Base-by-base conservation (phyloP, 2,329 filamentous ascomycete species). In the Corinectria fuckeliana region DNA sequence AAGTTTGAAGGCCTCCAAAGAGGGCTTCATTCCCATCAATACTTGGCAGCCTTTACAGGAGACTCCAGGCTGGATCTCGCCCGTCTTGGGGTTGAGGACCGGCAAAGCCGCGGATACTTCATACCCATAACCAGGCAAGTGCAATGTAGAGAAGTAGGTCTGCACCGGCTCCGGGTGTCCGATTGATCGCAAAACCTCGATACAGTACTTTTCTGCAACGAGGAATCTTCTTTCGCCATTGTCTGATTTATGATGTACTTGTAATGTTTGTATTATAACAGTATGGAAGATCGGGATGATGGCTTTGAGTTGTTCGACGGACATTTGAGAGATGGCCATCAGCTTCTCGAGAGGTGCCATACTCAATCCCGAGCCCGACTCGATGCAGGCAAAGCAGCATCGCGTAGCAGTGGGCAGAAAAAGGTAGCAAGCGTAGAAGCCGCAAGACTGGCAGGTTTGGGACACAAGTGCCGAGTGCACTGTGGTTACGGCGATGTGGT, bases 371-470 rank as follows among this genome's bases (percentile, higher is more conserved):
- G 21, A 16, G 9, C 38, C 56, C 10, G 56, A 59, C 28, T 59
- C 56, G 13, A 59, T 54, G 25, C 56, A 59, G n/a, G 45, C 18
- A 3, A 45, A 59, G 45, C 56, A 59, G 50, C 50, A 59, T 54
- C 26, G 49, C 8, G 50, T 50, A 6, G 50, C 28, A 2, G 56
- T 59, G 4, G 56, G 56, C 38, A 59, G 26, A 32, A 59, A 59
- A 4, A 59, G 30, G 23, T 59, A 55, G 9, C 50, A 45, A 3
- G 56, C 56, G 13, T 54, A 59, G 39, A 39, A 32, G 10, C 50
- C 50, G 39, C 56, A 59, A 26, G 50, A 50, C 13, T 59, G 45
- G 7, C 56, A 59, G 23, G 54, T 45, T 14, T 50, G 50, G 4
- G 50, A 54, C 18, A 59, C 6, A 14, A 59, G 50, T 9, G 56